These are phyloP conservation scores for Ammopiptanthus mongolicus DNA, from an alignment of 306 rosid species.

Conservation along the genomic window DNA sequence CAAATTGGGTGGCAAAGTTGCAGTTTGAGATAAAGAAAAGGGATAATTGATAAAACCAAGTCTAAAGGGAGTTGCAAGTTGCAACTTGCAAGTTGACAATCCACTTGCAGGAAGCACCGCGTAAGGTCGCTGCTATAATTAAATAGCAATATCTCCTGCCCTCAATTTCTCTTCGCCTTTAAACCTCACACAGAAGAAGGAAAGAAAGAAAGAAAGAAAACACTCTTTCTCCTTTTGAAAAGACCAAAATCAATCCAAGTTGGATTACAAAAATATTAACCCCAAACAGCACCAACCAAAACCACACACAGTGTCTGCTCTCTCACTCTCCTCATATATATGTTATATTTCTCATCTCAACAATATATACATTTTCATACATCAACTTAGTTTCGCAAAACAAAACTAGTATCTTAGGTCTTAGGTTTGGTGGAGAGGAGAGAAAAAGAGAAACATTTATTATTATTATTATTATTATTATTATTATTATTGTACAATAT, in stretches of 20 bases:
- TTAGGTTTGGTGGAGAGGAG: not conserved
- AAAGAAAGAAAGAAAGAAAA: not conserved
- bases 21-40: constrained; percentile 26
- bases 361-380: not conserved
- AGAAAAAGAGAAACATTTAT: not conserved
- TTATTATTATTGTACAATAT: not conserved
- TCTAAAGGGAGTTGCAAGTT: constrained; percentile 68
- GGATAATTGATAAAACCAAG: constrained; percentile 27
- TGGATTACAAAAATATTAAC: constrained; percentile 10
- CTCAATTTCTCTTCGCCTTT: not conserved
- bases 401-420: not conserved
- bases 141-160: not conserved
- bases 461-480: not conserved
- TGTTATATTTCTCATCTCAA: not conserved
- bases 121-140: constrained; percentile 45
- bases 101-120: constrained; percentile 71
- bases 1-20: constrained; percentile 41
- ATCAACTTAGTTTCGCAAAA: not conserved
- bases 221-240: not conserved
- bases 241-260: constrained; percentile 41
- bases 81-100: constrained; percentile 96
- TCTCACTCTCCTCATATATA: not conserved
- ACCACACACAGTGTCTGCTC: not conserved
- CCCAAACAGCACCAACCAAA: not conserved
- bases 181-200: not conserved